Evolutionary conservation across 2,329 filamentous ascomycete species (phyloP).

Genomic region (Ophiosphaerella korrae): DNA sequence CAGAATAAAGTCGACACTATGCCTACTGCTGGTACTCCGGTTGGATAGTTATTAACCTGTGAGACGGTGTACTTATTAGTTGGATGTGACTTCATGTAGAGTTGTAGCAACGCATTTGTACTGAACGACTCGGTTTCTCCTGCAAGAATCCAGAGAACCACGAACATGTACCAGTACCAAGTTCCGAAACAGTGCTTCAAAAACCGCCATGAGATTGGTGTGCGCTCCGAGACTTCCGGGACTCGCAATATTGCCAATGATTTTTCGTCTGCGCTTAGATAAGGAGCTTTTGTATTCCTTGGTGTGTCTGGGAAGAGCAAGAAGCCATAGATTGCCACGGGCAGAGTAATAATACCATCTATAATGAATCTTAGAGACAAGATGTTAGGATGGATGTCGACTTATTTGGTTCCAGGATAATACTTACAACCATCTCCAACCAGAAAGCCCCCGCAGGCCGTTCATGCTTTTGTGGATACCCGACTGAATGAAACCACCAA

Average conservation of each 20-base stretch:
- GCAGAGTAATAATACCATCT: slow-evolving; percentile 62
- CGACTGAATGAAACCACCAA: slow-evolving; percentile 66
- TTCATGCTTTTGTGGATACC: slow-evolving; percentile 54
- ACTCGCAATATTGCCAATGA: slow-evolving; percentile 53
- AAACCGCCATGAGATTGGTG: slow-evolving; percentile 58
- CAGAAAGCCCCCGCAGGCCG: slow-evolving; percentile 56
- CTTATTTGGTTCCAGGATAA: background rate
- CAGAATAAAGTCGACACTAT: slow-evolving; percentile 67
- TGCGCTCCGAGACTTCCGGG: slow-evolving; percentile 49
- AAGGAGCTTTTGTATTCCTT: slow-evolving; percentile 49
- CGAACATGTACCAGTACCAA: slow-evolving; percentile 71
- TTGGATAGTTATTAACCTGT: slow-evolving; percentile 61
- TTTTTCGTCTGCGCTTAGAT: slow-evolving; percentile 49
- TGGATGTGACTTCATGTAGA: slow-evolving; percentile 58
- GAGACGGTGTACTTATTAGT: slow-evolving; percentile 54
- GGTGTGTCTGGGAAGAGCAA: slow-evolving; percentile 54
- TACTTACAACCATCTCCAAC: slow-evolving; percentile 57
- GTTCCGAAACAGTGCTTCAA: slow-evolving; percentile 61
- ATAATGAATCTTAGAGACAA: slow-evolving; percentile 37
- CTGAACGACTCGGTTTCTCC: slow-evolving; percentile 74
- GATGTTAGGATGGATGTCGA: background rate
- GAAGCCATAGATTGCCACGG: slow-evolving; percentile 61
- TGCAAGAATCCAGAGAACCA: slow-evolving; percentile 70
- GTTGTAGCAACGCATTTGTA: slow-evolving; percentile 62
- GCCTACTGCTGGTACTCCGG: slow-evolving; percentile 58